Percentiles rank a stretch among this genome's conserved stretches.
phyloP scores from a whole-genome alignment of 2,329 filamentous ascomycete species.

The Amauroascus verrucosus region DNA sequence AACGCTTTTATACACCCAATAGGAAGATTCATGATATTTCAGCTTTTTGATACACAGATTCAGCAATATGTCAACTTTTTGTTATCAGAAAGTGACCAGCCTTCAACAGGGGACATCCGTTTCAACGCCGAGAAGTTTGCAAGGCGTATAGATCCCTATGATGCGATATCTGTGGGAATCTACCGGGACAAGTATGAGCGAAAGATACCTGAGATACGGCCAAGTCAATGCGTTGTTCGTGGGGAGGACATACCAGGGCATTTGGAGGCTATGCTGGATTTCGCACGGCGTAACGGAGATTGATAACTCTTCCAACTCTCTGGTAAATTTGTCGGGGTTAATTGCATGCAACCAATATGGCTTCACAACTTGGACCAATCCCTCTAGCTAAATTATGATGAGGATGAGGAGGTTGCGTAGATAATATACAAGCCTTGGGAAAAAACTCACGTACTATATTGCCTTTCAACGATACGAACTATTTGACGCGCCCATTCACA shows the following conservation, averaged over 20 bases:
- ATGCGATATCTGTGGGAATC: slow-evolving; percentile 8
- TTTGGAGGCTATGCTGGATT: slow-evolving; percentile 7
- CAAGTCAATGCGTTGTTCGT: slow-evolving; percentile 4
- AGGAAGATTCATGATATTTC: slow-evolving; percentile 2
- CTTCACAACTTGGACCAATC: too few species aligned
- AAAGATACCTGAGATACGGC: slow-evolving; percentile 1
- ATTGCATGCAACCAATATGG: too few species aligned
- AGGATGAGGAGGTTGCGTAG: too few species aligned
- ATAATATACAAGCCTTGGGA: too few species aligned
- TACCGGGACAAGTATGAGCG: slow-evolving; percentile 11
- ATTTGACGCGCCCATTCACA: too few species aligned
- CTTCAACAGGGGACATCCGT: slow-evolving; percentile 1
- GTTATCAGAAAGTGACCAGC: not conserved
- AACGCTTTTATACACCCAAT: slow-evolving; percentile 12
- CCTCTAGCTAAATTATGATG: too few species aligned
- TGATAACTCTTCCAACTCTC: too few species aligned
- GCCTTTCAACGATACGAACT: too few species aligned
- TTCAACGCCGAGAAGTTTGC: slow-evolving; percentile 12
- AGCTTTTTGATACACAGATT: slow-evolving; percentile 1
- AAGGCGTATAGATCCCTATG: slow-evolving; percentile 5
- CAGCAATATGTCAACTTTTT: slow-evolving; percentile 5
- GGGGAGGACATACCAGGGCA: slow-evolving; percentile 9
- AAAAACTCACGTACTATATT: too few species aligned
- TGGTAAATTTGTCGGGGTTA: too few species aligned
- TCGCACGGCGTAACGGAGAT: slow-evolving; percentile 2